These are phyloP conservation scores for Sphagnum fallax DNA, from an alignment of 228 moss, liverwort and hornwort species.

Conservation along the genomic window DNA sequence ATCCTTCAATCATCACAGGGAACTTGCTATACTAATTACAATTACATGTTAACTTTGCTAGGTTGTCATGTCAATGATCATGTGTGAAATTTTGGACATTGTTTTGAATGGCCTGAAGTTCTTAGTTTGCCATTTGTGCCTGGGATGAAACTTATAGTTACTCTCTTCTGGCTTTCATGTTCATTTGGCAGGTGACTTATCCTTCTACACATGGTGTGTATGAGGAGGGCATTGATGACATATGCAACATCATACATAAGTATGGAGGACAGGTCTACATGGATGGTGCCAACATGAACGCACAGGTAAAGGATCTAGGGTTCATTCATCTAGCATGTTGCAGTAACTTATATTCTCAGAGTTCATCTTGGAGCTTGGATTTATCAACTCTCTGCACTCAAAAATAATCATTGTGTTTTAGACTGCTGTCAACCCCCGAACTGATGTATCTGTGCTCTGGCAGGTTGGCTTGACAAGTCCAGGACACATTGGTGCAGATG, in stretches of 20 bases:
- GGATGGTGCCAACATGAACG: conserved; percentile 99
- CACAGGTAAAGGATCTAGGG: conserved; percentile 41
- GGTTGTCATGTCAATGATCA: too few species aligned
- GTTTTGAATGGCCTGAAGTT: too few species aligned
- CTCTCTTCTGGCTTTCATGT: not conserved
- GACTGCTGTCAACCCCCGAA: not conserved
- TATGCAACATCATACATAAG: conserved; percentile 81
- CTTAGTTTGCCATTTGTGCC: not conserved
- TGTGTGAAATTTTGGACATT: too few species aligned
- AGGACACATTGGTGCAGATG: conserved; percentile 82
- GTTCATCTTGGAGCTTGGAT: too few species aligned
- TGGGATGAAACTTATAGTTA: not conserved
- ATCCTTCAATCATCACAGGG: too few species aligned
- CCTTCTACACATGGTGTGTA: conserved; percentile 98
- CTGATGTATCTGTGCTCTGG: conserved; percentile 7
- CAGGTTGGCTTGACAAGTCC: conserved; percentile 97
- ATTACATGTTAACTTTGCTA: too few species aligned
- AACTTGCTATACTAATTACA: too few species aligned
- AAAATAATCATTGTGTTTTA: too few species aligned
- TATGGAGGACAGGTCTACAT: conserved; percentile 96
- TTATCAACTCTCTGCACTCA: too few species aligned
- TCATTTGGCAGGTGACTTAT: conserved; percentile 54
- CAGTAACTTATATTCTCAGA: too few species aligned
- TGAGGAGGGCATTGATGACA: conserved; percentile 91
- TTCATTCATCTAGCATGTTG: too few species aligned